phyloP scores from a whole-genome alignment of 2,329 filamentous ascomycete species.

The Cercospora zeae-maydis region DNA sequence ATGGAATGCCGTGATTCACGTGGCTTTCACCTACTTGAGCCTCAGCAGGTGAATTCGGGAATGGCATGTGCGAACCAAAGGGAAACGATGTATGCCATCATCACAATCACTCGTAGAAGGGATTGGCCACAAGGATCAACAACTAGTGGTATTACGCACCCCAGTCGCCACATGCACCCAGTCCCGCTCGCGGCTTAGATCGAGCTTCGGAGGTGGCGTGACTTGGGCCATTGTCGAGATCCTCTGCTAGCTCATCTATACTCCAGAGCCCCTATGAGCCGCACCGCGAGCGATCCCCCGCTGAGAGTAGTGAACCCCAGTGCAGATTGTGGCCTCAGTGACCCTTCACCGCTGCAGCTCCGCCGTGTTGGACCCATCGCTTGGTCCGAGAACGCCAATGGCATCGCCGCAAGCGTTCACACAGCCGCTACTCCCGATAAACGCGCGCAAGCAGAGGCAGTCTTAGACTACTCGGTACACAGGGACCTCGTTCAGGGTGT shows the following conservation, averaged over 20 bases:
- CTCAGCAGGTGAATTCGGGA: no score
- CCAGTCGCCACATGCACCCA: not conserved
- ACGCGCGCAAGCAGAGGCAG: not conserved
- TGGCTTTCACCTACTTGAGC: no score
- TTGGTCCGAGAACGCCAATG: not conserved
- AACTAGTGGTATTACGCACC: not conserved
- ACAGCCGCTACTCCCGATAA: not conserved
- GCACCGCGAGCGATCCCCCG: not conserved
- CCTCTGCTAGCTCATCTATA: not conserved
- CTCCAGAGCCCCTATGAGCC: not conserved
- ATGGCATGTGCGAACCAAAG: no score
- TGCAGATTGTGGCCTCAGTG: not conserved
- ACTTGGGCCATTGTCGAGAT: not conserved
- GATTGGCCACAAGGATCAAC: not conserved
- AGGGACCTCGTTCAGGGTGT: not conserved
- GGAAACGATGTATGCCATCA: not conserved
- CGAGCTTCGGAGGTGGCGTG: constrained; percentile 5
- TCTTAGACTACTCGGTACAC: not conserved
- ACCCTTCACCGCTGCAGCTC: not conserved
- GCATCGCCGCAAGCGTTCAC: not conserved
- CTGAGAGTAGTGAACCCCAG: not conserved
- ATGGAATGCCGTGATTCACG: not conserved
- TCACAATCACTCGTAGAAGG: not conserved
- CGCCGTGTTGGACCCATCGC: not conserved
- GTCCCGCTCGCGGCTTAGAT: not conserved